Percentiles rank a stretch among this genome's conserved stretches.
Conservation (phyloP, 768 basidiomycete species). For the Panellus pusillus region DNA sequence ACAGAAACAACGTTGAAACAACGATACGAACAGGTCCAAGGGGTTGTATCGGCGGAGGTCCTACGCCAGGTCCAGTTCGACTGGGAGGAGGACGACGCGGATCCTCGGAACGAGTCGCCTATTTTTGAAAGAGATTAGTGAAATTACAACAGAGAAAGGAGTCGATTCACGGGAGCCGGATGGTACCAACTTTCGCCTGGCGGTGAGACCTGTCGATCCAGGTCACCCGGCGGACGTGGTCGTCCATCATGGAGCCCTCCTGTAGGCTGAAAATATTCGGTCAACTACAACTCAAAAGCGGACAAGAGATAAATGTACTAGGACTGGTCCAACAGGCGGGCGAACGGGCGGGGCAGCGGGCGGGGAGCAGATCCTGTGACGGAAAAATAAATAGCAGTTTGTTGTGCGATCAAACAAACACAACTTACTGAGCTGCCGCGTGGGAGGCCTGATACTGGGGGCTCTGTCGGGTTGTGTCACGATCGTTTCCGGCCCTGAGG, state of each 20-base stretch:
- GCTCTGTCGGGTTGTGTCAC: too few species aligned
- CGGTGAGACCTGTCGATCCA: neutral
- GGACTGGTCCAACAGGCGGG: neutral
- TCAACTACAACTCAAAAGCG: neutral
- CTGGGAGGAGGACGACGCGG: too few species aligned
- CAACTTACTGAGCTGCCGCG: neutral
- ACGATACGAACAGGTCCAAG: constrained; percentile 49
- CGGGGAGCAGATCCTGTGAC: neutral
- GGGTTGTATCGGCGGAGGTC: constrained; percentile 25
- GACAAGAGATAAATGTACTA: neutral
- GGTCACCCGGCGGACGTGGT: neutral
- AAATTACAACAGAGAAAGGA: too few species aligned
- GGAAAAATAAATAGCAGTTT: neutral
- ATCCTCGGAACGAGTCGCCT: too few species aligned
- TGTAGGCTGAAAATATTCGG: neutral
- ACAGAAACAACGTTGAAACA: neutral
- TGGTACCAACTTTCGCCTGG: constrained; percentile 12
- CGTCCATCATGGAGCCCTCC: constrained; percentile 10
- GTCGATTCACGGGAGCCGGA: too few species aligned
- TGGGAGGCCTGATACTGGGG: too few species aligned
- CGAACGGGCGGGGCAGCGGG: neutral
- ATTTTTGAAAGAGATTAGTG: too few species aligned
- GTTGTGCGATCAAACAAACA: neutral
- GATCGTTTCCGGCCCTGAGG: neutral
- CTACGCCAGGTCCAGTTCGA: too few species aligned